These are phyloP conservation scores for Xanthoconium separans DNA, from an alignment of 1,284 basidiomycete species.

Conservation along the genomic window DNA sequence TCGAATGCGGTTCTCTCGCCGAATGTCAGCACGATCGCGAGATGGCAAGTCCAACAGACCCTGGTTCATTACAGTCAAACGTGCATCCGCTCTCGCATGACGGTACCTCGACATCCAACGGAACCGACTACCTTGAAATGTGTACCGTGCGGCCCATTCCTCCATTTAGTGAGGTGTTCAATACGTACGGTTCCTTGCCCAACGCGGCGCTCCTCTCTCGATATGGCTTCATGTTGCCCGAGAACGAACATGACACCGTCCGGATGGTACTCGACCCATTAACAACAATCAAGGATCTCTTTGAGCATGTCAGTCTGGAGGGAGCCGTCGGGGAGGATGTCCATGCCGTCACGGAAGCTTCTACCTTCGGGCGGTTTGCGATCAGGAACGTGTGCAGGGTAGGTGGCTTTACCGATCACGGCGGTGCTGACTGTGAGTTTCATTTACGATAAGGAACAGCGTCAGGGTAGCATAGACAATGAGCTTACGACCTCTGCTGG, in stretches of 20 bases:
- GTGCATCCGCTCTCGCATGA: slow-evolving; percentile 13
- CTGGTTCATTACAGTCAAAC: slow-evolving; percentile 1
- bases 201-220: slow-evolving; percentile 32
- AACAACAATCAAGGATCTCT: slow-evolving; percentile 11
- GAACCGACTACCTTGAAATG: slow-evolving; percentile 61
- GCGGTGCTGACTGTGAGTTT: slow-evolving; percentile 15
- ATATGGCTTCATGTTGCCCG: slow-evolving; percentile 38
- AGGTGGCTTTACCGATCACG: slow-evolving; percentile 23
- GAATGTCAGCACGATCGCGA: slow-evolving; percentile 72
- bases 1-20: slow-evolving; percentile 70
- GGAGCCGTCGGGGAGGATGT: background rate
- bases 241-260: slow-evolving; percentile 32
- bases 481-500: slow-evolving; percentile 7
- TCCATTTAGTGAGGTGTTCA: slow-evolving; percentile 70
- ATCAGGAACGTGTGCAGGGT: slow-evolving; percentile 33
- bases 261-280: slow-evolving; percentile 25
- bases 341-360: slow-evolving; percentile 17
- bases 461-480: slow-evolving; percentile 21
- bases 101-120: slow-evolving; percentile 3
- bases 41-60: slow-evolving; percentile 7
- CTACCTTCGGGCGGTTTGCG: slow-evolving; percentile 5
- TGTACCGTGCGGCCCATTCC: slow-evolving; percentile 54
- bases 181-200: slow-evolving; percentile 71
- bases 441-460: slow-evolving; percentile 25
- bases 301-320: slow-evolving; percentile 11